phyloP scores from a whole-genome alignment of 2,329 filamentous ascomycete genomes.

The Hypoxylon sp. region DNA sequence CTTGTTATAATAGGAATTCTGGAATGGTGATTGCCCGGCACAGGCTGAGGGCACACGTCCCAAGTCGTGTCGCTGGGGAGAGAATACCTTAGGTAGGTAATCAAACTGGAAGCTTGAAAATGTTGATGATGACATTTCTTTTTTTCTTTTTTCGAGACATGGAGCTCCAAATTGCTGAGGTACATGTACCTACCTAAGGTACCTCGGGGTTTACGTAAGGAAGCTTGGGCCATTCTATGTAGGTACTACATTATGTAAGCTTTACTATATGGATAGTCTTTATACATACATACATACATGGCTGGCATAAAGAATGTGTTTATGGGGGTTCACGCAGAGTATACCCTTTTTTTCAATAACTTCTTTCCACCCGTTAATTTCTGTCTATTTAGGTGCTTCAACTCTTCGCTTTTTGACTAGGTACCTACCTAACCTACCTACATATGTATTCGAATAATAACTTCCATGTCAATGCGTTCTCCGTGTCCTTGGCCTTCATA shows the following conservation, averaged over 20 bases:
- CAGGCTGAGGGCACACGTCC: constrained; percentile 14
- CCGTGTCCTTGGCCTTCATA: too few relatives aligned
- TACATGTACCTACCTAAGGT: background rate
- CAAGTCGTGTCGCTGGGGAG: constrained; percentile 1
- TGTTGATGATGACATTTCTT: constrained; percentile 29
- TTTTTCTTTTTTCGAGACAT: background rate
- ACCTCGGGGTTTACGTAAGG: constrained; percentile 8
- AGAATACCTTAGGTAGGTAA: background rate
- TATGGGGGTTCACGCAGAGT: background rate
- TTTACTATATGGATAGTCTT: too few relatives aligned
- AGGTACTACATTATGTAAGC: background rate
- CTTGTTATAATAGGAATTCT: background rate
- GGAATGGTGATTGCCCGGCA: constrained; percentile 7
- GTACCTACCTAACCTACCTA: too few relatives aligned
- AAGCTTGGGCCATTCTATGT: background rate
- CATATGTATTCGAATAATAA: too few relatives aligned
- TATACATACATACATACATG: background rate
- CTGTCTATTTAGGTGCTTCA: too few relatives aligned
- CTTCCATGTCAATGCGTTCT: too few relatives aligned
- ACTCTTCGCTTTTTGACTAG: too few relatives aligned
- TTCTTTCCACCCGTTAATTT: too few relatives aligned
- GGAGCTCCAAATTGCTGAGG: constrained; percentile 1
- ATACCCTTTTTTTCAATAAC: too few relatives aligned
- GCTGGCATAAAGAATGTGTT: background rate
- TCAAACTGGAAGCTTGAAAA: constrained; percentile 14